Evolutionary conservation across 2,329 filamentous ascomycete species (phyloP).

Genomic region (Cladorrhinum sp.): DNA sequence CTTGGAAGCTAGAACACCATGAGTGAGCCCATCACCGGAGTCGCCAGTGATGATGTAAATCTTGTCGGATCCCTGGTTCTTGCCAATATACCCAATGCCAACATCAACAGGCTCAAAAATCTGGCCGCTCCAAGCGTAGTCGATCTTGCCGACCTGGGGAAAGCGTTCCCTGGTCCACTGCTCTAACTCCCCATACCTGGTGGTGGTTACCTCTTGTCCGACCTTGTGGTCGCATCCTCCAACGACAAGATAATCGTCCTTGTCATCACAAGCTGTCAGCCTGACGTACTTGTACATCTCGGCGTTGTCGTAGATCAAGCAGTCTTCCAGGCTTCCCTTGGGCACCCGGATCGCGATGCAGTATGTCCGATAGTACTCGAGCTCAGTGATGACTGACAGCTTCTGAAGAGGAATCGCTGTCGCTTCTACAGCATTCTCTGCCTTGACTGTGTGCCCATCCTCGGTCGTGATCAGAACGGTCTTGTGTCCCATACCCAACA

Average conservation of each 20-base stretch:
- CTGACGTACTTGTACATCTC: conserved; percentile 56
- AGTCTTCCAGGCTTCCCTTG: conserved; percentile 50
- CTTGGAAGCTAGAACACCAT: conserved; percentile 50
- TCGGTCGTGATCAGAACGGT: conserved; percentile 46
- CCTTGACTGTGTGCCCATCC: conserved; percentile 45
- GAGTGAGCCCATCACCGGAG: conserved; percentile 55
- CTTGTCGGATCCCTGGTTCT: conserved; percentile 49
- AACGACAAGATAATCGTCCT: conserved; percentile 54
- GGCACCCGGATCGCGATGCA: conserved; percentile 55
- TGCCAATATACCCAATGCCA: conserved; percentile 52
- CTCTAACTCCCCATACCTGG: conserved; percentile 50
- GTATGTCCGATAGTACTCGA: conserved; percentile 54
- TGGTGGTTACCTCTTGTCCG: conserved; percentile 46
- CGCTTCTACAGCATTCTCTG: conserved; percentile 49
- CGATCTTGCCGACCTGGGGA: conserved; percentile 45
- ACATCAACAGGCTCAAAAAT: conserved; percentile 54
- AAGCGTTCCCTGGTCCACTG: conserved; percentile 53
- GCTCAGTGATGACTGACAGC: conserved; percentile 49
- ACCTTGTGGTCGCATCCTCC: conserved; percentile 59
- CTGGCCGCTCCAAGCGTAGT: conserved; percentile 58
- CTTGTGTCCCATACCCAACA: conserved; percentile 44
- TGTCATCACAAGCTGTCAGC: conserved; percentile 50
- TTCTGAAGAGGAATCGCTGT: conserved; percentile 56
- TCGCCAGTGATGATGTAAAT: conserved; percentile 56
- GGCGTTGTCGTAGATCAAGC: conserved; percentile 53